Base-by-base conservation (phyloP, 2,329 filamentous ascomycete species). In the Ustulina deusta region DNA sequence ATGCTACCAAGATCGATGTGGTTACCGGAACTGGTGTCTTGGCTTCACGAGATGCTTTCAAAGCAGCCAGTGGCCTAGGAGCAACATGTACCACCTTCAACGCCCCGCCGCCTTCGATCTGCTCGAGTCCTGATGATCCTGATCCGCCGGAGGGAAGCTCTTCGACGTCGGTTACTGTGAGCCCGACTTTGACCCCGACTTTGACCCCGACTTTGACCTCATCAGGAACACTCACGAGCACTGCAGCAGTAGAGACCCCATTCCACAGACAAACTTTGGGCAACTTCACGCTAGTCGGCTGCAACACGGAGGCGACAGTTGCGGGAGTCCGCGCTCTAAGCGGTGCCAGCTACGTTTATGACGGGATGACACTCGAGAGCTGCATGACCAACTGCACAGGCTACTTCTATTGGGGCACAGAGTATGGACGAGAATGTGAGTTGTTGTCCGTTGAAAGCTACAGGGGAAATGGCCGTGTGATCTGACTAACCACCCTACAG, bases 381-480 rank as follows among this genome's bases (percentile, higher is more conserved):
- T 86, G 84, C 74, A 79, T 81, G 77, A 68, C 69, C 1, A 83
- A 81, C 75, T 86, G 84, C 77, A 80, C 79, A 1, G 78, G 77
- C 1, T 86, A 81, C 72, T 76, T 78, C 52, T 85, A 83, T 70
- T 86, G 81, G 78, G 85, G 82, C 2, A 83, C 84, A 6, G 84
- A 87, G 71, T 87, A 84, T 68, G 83, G 84, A 10, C 79, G 83
- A 32, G 84, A 87, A 74, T 86, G 84, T 81, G 65, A 78, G 79
- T 75, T 59, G 48, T 74, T 56, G 36, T 36, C 54, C 6, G 27
- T 42, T 13, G 20, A 40, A 55, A 38, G 20, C 3, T 22, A 36
- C 15, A 6, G 13, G 32, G 3, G 49, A 27, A 48, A 25, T 36
- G 34, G 34, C 48, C 5, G 56, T 29, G 11, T 25, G 29, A 20